phyloP scores from a whole-genome alignment of 73 alveolate genomes.

The Tetrahymena elliotti region DNA sequence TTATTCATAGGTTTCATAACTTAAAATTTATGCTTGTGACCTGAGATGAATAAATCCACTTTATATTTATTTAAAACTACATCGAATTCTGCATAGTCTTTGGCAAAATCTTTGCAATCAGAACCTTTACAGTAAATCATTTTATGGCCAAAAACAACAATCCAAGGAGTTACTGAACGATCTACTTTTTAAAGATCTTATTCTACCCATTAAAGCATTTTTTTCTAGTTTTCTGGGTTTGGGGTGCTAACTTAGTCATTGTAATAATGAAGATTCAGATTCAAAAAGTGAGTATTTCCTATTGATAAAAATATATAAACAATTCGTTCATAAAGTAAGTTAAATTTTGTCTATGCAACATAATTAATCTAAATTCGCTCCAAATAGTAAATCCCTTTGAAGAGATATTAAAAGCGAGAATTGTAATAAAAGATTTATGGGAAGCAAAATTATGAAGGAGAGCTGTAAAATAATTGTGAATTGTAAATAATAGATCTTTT shows the following conservation, averaged over 20 bases:
- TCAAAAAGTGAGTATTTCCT: not conserved
- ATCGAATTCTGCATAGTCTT: not conserved
- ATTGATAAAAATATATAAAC: not conserved
- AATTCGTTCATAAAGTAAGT: not conserved
- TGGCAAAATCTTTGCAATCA: not conserved
- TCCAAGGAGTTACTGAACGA: not conserved
- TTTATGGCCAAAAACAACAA: not conserved
- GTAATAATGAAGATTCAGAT: not conserved
- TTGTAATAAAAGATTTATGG: too few relatives aligned
- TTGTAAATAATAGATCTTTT: not conserved
- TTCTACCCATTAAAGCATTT: not conserved
- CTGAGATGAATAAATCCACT: not conserved
- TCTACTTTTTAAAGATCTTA: not conserved
- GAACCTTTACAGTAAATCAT: not conserved
- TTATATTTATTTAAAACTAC: not conserved
- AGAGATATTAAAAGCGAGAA: too few relatives aligned
- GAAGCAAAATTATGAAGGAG: too few relatives aligned
- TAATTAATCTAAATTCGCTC: too few relatives aligned
- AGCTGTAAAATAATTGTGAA: too few relatives aligned
- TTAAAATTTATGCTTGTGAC: not conserved
- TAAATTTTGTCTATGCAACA: not conserved
- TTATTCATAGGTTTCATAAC: not conserved
- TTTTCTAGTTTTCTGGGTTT: not conserved
- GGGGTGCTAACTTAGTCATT: not conserved
- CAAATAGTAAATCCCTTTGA: not conserved